Base-by-base conservation (phyloP, 495 filamentous ascomycete species). In the Penicillium soppii region DNA sequence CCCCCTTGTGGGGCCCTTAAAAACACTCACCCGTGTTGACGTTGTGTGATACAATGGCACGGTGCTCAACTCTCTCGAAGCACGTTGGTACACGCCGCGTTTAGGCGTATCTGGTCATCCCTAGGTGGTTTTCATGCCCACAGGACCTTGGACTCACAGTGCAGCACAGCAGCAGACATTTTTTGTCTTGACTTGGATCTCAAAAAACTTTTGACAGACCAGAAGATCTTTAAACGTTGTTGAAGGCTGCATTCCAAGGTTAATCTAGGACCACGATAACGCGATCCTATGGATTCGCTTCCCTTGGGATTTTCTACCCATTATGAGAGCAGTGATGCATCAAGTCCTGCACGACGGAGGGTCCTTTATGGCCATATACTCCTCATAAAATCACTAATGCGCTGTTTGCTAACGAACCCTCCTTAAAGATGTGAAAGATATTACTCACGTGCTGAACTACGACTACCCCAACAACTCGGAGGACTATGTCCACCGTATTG, bases 391-490 rank as follows among this genome's bases (percentile, higher is more conserved):
- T 50, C 37, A 70, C 68, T 71, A 72, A 70, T 68, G 63, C 58
- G 65, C 69, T 68, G 65, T 75, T 70, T 71, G 90, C 92, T 97
- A 96, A 97, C 90, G 76, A 81, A 70, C 72, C 62, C 69, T 57
- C 50, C 62, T 38, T 96, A 98, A 96, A 98, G 94, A 98, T 86
- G 94, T 98, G 81, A 91, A 91, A 74, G 92, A 98, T 82, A 98
- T 98, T 76, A 97, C 92, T 73, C 94, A 98, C 78, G 94, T 98
- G 77, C 82, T 98, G 76, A 98, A 98, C 86, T 97, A 97, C 88
- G 94, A 98, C 74, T 96, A 96, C 71, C 94, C 94, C 69, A 97
- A 97, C 81, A 98, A 98, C 80, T 97, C 94, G 73, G 92, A 98
- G 73, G 92, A 97, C 65, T 98, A 98, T 58, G 91, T 98, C 53